Base-by-base conservation (phyloP, 1,284 basidiomycete species). In the Leccinum pachyderme region DNA sequence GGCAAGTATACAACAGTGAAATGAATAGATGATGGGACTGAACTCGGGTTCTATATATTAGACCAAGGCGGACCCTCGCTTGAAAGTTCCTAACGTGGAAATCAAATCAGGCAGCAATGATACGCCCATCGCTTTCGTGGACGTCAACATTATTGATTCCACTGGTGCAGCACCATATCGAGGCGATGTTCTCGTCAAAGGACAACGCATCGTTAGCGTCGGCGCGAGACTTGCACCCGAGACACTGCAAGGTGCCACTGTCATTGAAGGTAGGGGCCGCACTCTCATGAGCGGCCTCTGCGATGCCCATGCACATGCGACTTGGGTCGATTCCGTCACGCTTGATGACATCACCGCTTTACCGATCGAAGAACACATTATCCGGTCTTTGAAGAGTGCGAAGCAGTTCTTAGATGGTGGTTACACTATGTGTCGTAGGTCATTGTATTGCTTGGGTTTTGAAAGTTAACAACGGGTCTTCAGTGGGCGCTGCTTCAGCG, bases 101-200 rank as follows among this genome's bases (percentile, higher is more conserved):
- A 70, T 67, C 15, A 59, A 47, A 53, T 59, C 65, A 12, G 53
- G 52, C n/a, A 57, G 51, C 13, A 55, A 67, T 6, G 64, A 67
- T 37, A 55, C 59, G 4, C 22, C 58, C n/a, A 49, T 63, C 25
- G 68, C 66, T 0, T 70, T 69, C 32, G 53, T 70, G 8, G 66
- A 72, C 22, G 70, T 72, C 12, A 62, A 65, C 31, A 70, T 72
- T 33, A 49, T 72, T n/a, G 69, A 73, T 52, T 72, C 66, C 27
- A 73, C 68, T 11, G 68, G 71, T 0, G 48, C 51, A n/a, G 54
- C 53, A 15, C 63, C 69, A 3, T 70, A 72, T 51, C 57, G 51
- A 41, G 68, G 70, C 0, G 70, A 71, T 43, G 70, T 71, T 4
- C 67, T 73, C 25, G 51, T 71, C 47, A 62, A 59, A 51, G 72